Percentiles rank a stretch among this genome's conserved stretches.
Conservation (phyloP, 768 basidiomycete genomes). For the Kwoniella heveanensis region DNA sequence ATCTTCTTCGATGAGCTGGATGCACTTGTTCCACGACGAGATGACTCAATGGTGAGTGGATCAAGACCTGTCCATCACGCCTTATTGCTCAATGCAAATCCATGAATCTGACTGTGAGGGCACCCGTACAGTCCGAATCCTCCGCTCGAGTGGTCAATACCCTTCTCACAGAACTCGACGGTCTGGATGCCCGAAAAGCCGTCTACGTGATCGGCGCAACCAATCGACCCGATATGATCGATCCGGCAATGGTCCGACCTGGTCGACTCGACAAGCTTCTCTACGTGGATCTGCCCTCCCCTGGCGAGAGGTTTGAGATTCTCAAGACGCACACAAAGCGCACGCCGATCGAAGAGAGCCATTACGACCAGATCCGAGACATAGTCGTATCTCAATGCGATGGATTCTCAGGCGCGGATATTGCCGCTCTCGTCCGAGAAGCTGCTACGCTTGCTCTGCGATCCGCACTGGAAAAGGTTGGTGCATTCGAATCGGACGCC, state of each 20-base stretch:
- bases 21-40: constrained; percentile 83
- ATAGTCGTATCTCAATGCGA: constrained; percentile 69
- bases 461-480: constrained; percentile 62
- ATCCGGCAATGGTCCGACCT: constrained; percentile 96
- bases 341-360: constrained; percentile 65
- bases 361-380: constrained; percentile 55
- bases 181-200: constrained; percentile 78
- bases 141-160: constrained; percentile 93
- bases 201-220: constrained; percentile 95
- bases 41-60: constrained; percentile 77
- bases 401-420: constrained; percentile 89
- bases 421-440: constrained; percentile 83
- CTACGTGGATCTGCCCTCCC: constrained; percentile 81
- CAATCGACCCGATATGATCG: constrained; percentile 95
- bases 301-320: constrained; percentile 79
- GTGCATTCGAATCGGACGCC: constrained; percentile 62
- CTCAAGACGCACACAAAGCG: constrained; percentile 70
- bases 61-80: too few species aligned
- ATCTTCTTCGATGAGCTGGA: constrained; percentile 96
- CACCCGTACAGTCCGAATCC: constrained; percentile 71
- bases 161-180: constrained; percentile 88
- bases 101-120: not conserved
- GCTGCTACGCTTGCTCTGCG: constrained; percentile 83
- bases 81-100: not conserved
- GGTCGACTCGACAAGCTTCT: constrained; percentile 90